Percentiles rank a stretch among this genome's conserved stretches.
These are phyloP conservation scores for Talaromyces amestolkiae DNA, from an alignment of 2,329 filamentous ascomycete genomes.

Conservation along the genomic window DNA sequence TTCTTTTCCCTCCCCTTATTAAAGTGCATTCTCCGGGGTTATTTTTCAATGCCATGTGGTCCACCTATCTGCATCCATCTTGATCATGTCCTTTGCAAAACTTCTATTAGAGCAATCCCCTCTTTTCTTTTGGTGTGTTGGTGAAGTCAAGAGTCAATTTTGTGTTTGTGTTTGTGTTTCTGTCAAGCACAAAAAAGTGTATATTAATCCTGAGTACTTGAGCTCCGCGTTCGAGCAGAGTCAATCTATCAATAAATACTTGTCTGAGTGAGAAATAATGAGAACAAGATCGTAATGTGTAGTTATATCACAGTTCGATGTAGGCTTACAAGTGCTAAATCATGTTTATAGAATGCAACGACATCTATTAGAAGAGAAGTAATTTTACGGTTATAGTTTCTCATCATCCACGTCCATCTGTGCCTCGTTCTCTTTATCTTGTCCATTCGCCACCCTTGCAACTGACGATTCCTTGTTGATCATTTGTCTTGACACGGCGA, in stretches of 20 bases:
- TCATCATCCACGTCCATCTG: conserved; percentile 73
- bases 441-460: conserved; percentile 58
- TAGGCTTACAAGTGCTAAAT: neutral
- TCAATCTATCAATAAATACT: neutral
- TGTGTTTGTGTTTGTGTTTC: neutral
- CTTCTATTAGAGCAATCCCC: conserved; percentile 13
- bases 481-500: conserved; percentile 97
- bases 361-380: conserved; percentile 9
- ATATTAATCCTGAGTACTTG: neutral
- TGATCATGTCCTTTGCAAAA: neutral
- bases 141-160: neutral
- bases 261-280: neutral
- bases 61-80: conserved; percentile 5
- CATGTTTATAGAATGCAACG: neutral
- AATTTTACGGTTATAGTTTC: conserved; percentile 39
- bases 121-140: conserved; percentile 6
- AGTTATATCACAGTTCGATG: neutral
- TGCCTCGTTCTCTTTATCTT: conserved; percentile 48
- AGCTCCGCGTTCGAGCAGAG: neutral
- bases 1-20: neutral
- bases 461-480: conserved; percentile 98
- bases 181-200: neutral
- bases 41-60: conserved; percentile 3
- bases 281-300: neutral
- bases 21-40: conserved; percentile 16